A percentile compares a stretch with the other conserved stretches of the same genome.
Evolutionary conservation across 2,329 filamentous ascomycete genomes (phyloP).

Genomic region (Tolypocladium pustulatum): DNA sequence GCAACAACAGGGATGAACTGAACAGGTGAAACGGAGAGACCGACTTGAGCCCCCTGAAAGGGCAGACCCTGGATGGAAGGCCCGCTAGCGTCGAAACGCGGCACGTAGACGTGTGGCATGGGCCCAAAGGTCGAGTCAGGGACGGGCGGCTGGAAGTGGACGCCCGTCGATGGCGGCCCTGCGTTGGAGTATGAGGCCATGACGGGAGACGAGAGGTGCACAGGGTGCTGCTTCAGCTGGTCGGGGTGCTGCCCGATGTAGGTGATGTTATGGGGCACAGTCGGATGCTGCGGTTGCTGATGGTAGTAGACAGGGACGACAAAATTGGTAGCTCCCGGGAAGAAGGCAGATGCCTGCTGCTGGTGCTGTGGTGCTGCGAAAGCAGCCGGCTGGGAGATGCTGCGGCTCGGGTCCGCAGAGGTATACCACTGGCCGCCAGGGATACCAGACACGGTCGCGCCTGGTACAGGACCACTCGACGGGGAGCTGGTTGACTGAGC

Average conservation of each 20-base stretch:
- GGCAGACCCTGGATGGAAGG: constrained; percentile 6
- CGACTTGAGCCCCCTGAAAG: constrained; percentile 20
- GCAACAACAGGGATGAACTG: neutral
- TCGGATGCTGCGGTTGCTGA: constrained; percentile 1
- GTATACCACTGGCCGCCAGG: constrained; percentile 20
- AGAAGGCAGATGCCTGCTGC: constrained; percentile 5
- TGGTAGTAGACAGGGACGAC: neutral
- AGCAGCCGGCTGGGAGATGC: constrained; percentile 2
- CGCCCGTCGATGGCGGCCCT: constrained; percentile 29
- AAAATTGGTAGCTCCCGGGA: neutral
- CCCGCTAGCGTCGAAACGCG: constrained; percentile 34
- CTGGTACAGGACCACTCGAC: constrained; percentile 11
- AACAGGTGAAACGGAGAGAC: constrained; percentile 11
- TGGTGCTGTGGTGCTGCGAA: neutral
- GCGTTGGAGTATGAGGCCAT: constrained; percentile 33
- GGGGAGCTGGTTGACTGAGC: constrained; percentile 16
- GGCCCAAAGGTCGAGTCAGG: constrained; percentile 47
- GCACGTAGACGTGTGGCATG: constrained; percentile 43
- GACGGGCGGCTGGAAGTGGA: constrained; percentile 48
- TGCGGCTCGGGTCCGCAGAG: constrained; percentile 22
- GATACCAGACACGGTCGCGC: constrained; percentile 8
- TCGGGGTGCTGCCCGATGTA: constrained; percentile 14
- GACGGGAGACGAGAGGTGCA: constrained; percentile 11
- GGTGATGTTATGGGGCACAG: constrained; percentile 9
- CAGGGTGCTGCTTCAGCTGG: constrained; percentile 6